Base-by-base conservation (phyloP, 345 rosid species). In the Aquilaria yunnanensis region DNA sequence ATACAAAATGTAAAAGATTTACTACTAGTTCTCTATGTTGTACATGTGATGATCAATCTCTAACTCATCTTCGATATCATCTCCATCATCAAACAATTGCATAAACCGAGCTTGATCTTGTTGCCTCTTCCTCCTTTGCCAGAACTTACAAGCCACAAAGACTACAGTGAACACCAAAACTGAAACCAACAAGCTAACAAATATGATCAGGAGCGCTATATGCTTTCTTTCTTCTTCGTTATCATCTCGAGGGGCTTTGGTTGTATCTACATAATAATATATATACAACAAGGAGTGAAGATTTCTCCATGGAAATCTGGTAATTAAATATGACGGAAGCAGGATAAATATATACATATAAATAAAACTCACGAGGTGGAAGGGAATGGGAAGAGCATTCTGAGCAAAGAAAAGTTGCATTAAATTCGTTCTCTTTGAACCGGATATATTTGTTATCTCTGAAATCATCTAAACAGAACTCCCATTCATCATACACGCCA, bases 41-140 rank as follows among this genome's bases (percentile, higher is more conserved):
- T 82, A 78, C 79, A 82, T 47, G 62, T 61, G 59, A 54, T 55
- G 47, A 33, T 41, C 32, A 56, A 51, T 32, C 53, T 55, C 96
- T 51, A 90, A 73, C 70, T 94, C 97, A 55, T 90, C 97, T 67
- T 94, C 96, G 32, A 76, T 73, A 7, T 90, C 91, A 60, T 94
- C 97, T 29, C 89, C 92, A 23, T 93, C 96, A 81, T 93, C 98
- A 45, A 93, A 93, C 37, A 93, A 81, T 63, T 85, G 86, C 34
- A 90, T 68, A 70, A 93, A 93, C 67, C 88, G 81, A 67, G 97
- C 95, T 70, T 88, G 97, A 61, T 85, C 96, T 70, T 88, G 93
- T 70, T 81, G 80, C 75, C 88, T 78, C 80, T 72, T 88, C 87
- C 70, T 90, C 85, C 76, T 86, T 64, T 76, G 78, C 93, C 88